These are phyloP conservation scores for Coemansia sp. DNA, from an alignment of 192 early-diverging fungal genomes.

Conservation along the genomic window DNA sequence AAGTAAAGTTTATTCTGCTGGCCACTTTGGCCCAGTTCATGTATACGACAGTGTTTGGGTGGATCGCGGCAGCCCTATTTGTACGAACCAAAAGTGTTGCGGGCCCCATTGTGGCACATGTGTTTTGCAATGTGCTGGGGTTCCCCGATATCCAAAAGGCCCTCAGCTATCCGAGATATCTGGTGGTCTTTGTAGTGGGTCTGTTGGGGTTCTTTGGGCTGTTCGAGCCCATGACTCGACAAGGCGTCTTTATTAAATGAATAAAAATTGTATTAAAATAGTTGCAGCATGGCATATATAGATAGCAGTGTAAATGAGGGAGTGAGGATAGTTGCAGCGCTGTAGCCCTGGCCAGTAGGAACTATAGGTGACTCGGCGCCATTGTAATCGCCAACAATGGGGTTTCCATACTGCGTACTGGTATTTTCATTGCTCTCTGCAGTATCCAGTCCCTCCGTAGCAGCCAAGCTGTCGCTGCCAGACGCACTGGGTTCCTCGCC, in stretches of 20 bases:
- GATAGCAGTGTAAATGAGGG: not conserved
- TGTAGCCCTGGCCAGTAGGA: conserved; percentile 43
- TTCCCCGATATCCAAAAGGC: conserved; percentile 16
- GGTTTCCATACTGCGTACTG: conserved; percentile 38
- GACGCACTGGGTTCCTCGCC: not conserved
- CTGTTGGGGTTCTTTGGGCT: conserved; percentile 18
- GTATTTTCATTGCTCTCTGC: not conserved
- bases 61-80: conserved; percentile 33
- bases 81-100: conserved; percentile 23
- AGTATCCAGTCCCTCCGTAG: conserved; percentile 15
- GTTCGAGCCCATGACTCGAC: conserved; percentile 49
- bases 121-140: conserved; percentile 37
- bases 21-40: conserved; percentile 23
- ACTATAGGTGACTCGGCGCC: conserved; percentile 21
- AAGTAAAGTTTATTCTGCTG: not conserved
- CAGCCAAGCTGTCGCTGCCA: conserved; percentile 4
- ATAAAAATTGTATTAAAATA: conserved; percentile 2
- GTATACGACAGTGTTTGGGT: conserved; percentile 45
- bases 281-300: not conserved
- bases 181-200: conserved; percentile 23
- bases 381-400: conserved; percentile 31
- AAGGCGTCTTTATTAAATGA: conserved; percentile 16
- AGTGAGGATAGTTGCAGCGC: not conserved
- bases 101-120: conserved; percentile 26
- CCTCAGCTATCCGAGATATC: conserved; percentile 2